A percentile compares a stretch with the other conserved stretches of the same genome.
These are phyloP conservation scores for Coccomyxa sp. DNA, from an alignment of 139 green algal genomes.

Conservation along the genomic window DNA sequence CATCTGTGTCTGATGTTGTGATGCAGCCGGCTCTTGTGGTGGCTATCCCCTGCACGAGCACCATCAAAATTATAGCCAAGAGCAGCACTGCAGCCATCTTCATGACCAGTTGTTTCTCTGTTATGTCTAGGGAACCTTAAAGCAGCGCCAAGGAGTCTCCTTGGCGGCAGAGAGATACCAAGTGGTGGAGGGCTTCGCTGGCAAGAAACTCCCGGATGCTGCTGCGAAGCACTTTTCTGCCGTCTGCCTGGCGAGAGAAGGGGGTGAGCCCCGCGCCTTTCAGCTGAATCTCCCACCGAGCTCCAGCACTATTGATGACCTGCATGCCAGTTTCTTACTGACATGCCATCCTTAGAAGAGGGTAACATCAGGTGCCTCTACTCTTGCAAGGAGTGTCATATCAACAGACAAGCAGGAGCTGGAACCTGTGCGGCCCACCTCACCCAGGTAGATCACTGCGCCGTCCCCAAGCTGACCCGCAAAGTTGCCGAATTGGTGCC, in stretches of 20 bases:
- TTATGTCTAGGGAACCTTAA: background rate
- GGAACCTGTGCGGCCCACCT: constrained; percentile 33
- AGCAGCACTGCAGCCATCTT: background rate
- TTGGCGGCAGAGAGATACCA: background rate
- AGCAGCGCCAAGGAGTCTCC: background rate
- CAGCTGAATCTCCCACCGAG: constrained; percentile 84
- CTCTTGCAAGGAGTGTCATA: background rate
- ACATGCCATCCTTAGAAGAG: background rate
- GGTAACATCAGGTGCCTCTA: background rate
- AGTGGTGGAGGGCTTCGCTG: constrained; percentile 67
- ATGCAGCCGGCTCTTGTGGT: constrained; percentile 76
- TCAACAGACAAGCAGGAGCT: background rate
- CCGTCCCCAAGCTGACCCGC: constrained; percentile 85
- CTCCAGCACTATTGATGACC: constrained; percentile 40
- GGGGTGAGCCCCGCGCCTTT: constrained; percentile 79
- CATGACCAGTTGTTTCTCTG: background rate
- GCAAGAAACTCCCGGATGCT: constrained; percentile 78
- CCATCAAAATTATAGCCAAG: constrained; percentile 1
- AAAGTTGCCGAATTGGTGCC: constrained; percentile 74
- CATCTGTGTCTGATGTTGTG: constrained; percentile 24
- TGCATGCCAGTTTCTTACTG: constrained; percentile 7
- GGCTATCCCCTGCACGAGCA: constrained; percentile 75
- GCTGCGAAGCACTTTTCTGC: constrained; percentile 80
- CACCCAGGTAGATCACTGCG: constrained; percentile 75
- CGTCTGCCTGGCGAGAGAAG: constrained; percentile 80